These are phyloP conservation scores for Cutaneotrichosporon cavernicola DNA, from an alignment of 1,284 basidiomycete species.

Conservation along the genomic window DNA sequence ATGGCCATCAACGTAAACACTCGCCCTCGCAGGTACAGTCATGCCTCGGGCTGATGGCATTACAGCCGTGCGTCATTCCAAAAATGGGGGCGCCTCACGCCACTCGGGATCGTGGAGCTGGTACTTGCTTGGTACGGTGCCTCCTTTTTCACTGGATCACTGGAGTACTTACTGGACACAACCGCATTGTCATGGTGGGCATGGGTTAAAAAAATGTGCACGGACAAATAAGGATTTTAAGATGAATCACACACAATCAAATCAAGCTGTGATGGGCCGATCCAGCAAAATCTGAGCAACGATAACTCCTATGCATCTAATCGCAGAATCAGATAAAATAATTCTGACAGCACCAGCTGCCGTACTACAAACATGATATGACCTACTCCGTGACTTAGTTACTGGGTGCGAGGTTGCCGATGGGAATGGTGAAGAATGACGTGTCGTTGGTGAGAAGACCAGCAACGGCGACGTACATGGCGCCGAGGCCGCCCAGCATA, in stretches of 20 bases:
- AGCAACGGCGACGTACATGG: slow-evolving; percentile 55
- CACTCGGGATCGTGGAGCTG: no score
- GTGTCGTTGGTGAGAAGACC: slow-evolving; percentile 53
- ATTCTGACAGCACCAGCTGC: slow-evolving; percentile 1
- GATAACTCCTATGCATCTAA: background rate
- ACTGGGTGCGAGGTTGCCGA: slow-evolving; percentile 36
- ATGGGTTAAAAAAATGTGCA: no score
- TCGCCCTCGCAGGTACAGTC: background rate
- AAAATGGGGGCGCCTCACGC: background rate
- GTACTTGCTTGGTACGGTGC: no score
- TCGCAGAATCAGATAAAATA: background rate
- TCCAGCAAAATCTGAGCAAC: no score
- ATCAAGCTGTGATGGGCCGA: no score
- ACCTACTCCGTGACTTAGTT: background rate
- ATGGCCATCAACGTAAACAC: background rate
- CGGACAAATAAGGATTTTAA: no score
- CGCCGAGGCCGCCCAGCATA: slow-evolving; percentile 44
- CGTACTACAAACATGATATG: background rate
- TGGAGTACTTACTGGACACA: no score
- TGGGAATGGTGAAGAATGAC: slow-evolving; percentile 49
- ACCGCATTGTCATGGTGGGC: no score
- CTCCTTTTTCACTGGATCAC: no score
- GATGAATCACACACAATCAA: no score
- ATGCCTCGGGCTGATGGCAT: background rate
- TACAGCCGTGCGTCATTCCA: background rate